Percentiles rank a stretch among this genome's conserved stretches.
Conservation (phyloP, 495 filamentous ascomycete genomes). For the Lepidopterella palustris region DNA sequence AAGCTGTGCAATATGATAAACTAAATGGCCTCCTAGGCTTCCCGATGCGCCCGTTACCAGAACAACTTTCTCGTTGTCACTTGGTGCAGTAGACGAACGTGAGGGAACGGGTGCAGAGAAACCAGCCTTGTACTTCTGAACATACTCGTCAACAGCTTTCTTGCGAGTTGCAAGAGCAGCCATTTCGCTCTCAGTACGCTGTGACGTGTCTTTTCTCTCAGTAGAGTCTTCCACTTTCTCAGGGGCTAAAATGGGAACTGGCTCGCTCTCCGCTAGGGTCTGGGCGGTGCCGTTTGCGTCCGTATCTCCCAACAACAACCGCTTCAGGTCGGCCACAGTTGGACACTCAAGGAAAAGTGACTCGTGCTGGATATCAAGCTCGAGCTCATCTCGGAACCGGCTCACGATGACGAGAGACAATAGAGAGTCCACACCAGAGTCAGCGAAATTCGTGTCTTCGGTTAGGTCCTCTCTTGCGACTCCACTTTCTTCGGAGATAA, state of each 20-base stretch:
- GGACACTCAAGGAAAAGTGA: slow-evolving; percentile 54
- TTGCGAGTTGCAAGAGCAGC: slow-evolving; percentile 1
- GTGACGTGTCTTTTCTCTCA: too few relatives aligned
- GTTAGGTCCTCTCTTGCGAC: neutral
- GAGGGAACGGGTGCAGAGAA: too few relatives aligned
- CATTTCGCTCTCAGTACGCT: neutral
- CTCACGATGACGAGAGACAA: slow-evolving; percentile 22
- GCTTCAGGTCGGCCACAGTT: too few relatives aligned
- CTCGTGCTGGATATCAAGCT: slow-evolving; percentile 48
- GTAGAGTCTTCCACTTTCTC: too few relatives aligned
- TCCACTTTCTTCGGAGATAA: neutral
- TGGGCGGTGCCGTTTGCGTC: slow-evolving; percentile 40
- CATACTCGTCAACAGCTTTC: neutral
- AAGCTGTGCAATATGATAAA: slow-evolving; percentile 34
- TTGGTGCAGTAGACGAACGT: neutral
- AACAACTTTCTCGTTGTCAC: slow-evolving; percentile 22
- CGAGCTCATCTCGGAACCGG: slow-evolving; percentile 51
- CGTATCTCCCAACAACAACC: too few relatives aligned
- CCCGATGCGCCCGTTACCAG: slow-evolving; percentile 41
- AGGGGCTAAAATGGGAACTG: too few relatives aligned
- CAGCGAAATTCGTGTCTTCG: neutral
- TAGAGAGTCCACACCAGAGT: neutral
- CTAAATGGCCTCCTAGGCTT: slow-evolving; percentile 39
- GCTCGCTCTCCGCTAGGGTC: too few relatives aligned
- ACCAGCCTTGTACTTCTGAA: neutral